A percentile compares a stretch with the other conserved stretches of the same genome.
phyloP scores from a whole-genome alignment of 192 early-diverging fungal species.

The Rhizophagus clarus region DNA sequence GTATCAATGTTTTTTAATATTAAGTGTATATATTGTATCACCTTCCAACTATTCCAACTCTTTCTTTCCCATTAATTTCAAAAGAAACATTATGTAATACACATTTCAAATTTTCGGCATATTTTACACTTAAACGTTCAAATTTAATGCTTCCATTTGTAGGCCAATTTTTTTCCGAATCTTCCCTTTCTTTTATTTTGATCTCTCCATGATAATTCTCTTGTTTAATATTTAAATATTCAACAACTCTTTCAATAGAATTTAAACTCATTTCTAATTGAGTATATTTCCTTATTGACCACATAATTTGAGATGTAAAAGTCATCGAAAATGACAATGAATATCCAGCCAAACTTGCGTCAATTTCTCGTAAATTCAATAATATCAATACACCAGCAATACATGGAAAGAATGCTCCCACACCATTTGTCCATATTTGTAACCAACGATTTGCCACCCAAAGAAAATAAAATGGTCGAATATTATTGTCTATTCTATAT shows the following conservation, averaged over 20 bases:
- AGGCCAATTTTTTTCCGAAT: slow-evolving; percentile 60
- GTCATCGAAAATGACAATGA: slow-evolving; percentile 79
- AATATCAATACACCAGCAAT: slow-evolving; percentile 60
- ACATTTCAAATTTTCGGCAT: slow-evolving; percentile 77
- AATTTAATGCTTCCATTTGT: slow-evolving; percentile 69
- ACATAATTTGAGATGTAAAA: slow-evolving; percentile 78
- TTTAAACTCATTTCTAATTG: slow-evolving; percentile 87
- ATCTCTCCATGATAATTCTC: slow-evolving; percentile 64
- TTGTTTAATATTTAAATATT: slow-evolving; percentile 80
- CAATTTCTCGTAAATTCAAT: slow-evolving; percentile 43
- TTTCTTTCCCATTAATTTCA: slow-evolving; percentile 63
- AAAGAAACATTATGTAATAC: slow-evolving; percentile 77
- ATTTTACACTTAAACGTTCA: slow-evolving; percentile 73
- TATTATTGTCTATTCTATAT: slow-evolving; percentile 61
- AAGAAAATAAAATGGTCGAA: slow-evolving; percentile 77
- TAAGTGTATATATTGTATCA: slow-evolving; percentile 29
- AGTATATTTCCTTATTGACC: slow-evolving; percentile 74
- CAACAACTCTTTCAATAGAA: slow-evolving; percentile 80
- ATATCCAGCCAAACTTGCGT: slow-evolving; percentile 80
- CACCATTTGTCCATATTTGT: slow-evolving; percentile 72
- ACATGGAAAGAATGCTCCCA: slow-evolving; percentile 70
- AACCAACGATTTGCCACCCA: slow-evolving; percentile 86
- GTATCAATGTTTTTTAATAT: slow-evolving; percentile 36
- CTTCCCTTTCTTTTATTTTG: slow-evolving; percentile 46
- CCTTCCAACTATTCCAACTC: slow-evolving; percentile 91